phyloP scores from a whole-genome alignment of 2,329 filamentous ascomycete species.

The Scleromitrula shiraiana region DNA sequence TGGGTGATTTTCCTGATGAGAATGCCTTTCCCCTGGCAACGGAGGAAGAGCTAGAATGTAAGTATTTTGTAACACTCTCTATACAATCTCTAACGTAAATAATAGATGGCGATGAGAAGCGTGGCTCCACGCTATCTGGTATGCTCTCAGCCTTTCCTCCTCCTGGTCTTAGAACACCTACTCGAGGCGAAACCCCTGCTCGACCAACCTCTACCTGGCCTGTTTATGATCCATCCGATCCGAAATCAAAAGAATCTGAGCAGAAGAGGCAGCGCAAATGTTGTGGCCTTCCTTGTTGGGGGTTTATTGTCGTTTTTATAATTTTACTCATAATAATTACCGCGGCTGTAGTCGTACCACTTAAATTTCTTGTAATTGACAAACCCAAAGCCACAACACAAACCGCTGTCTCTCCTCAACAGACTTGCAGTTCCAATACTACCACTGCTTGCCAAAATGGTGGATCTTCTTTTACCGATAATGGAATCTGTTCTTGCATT shows the following conservation, averaged over 20 bases:
- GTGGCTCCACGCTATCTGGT: slow-evolving; percentile 39
- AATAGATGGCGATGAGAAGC: slow-evolving; percentile 13
- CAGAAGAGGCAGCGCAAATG: slow-evolving; percentile 46
- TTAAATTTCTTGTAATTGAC: slow-evolving; percentile 55
- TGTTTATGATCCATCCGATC: slow-evolving; percentile 22
- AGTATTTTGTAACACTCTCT: not conserved
- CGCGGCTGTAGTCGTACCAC: slow-evolving; percentile 74
- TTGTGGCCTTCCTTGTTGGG: slow-evolving; percentile 78
- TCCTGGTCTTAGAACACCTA: slow-evolving; percentile 42
- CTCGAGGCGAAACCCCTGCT: slow-evolving; percentile 33
- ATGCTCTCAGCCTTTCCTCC: slow-evolving; percentile 60
- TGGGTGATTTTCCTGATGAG: slow-evolving; percentile 41
- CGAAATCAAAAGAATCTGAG: slow-evolving; percentile 12
- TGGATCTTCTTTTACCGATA: slow-evolving; percentile 63
- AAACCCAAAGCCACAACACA: slow-evolving; percentile 32
- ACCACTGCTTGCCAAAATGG: slow-evolving; percentile 63
- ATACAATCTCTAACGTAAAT: not conserved
- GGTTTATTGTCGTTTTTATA: slow-evolving; percentile 58
- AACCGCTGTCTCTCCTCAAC: slow-evolving; percentile 10
- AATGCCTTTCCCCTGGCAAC: slow-evolving; percentile 22
- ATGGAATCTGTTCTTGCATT: slow-evolving; percentile 70
- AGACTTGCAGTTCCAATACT: slow-evolving; percentile 49
- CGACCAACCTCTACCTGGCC: slow-evolving; percentile 31
- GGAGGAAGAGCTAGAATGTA: slow-evolving; percentile 23
- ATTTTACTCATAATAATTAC: slow-evolving; percentile 64